Evolutionary conservation across 768 basidiomycete species (phyloP).

Genomic region (Dentipellis fragilis): DNA sequence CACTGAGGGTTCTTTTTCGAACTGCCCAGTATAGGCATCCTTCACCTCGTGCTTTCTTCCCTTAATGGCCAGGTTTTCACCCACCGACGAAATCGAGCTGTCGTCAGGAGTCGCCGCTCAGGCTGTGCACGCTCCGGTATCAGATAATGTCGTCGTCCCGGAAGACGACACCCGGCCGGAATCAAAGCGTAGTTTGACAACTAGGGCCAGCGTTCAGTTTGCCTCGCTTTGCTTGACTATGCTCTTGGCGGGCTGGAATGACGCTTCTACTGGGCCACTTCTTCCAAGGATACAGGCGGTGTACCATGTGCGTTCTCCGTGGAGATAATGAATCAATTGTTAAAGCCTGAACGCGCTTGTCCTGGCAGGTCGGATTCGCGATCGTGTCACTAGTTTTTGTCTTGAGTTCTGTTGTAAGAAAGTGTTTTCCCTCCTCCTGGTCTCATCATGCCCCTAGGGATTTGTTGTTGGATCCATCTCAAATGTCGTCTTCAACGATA

Average conservation of each 20-base stretch:
- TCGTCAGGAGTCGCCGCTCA: no score
- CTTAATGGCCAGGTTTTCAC: no score
- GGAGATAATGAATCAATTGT: no score
- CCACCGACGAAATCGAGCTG: no score
- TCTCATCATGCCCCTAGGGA: not conserved
- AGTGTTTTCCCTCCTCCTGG: not conserved
- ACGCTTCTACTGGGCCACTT: slow-evolving; percentile 63
- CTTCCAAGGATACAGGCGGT: slow-evolving; percentile 50
- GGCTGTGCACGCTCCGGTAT: no score
- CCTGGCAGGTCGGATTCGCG: slow-evolving; percentile 33
- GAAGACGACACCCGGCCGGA: no score
- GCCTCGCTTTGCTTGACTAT: slow-evolving; percentile 42
- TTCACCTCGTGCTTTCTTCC: no score
- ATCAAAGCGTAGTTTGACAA: no score
- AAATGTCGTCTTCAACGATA: slow-evolving; percentile 1
- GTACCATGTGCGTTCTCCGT: slow-evolving; percentile 22
- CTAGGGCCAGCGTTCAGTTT: slow-evolving; percentile 32
- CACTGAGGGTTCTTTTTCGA: no score
- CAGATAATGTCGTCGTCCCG: no score
- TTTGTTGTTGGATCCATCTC: not conserved
- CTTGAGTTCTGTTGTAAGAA: slow-evolving; percentile 31
- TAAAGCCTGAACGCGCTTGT: not conserved
- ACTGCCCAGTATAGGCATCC: no score
- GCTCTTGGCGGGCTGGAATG: slow-evolving; percentile 69
- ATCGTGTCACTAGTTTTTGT: slow-evolving; percentile 58